A percentile compares a stretch with the other conserved stretches of the same genome.
Evolutionary conservation across 495 filamentous ascomycete species (phyloP).

Genomic region (Podospora comata): DNA sequence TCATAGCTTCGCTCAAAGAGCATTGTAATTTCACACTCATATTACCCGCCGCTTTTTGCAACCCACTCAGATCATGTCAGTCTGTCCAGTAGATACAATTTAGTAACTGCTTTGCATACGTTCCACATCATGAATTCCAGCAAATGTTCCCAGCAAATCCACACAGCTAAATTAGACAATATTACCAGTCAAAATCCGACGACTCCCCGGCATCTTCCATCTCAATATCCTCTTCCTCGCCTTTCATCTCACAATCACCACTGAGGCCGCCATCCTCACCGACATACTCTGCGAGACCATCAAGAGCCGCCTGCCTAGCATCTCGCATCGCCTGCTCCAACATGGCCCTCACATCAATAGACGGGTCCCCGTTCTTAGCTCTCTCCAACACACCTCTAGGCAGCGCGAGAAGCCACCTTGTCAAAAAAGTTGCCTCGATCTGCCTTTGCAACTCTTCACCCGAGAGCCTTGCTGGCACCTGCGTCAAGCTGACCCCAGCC

Average conservation of each 20-base stretch:
- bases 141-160: background rate
- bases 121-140: background rate
- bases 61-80: background rate
- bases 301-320: background rate
- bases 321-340: background rate
- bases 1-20: background rate
- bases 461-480: constrained; percentile 9
- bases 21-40: background rate
- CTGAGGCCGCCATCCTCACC: background rate
- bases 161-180: background rate
- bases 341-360: background rate
- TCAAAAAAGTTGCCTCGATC: constrained; percentile 18
- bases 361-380: background rate
- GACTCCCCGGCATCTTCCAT: background rate
- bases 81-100: background rate
- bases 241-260: background rate
- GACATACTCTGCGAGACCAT: background rate
- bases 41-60: background rate
- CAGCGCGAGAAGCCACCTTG: constrained; percentile 24
- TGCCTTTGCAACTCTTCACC: constrained; percentile 21
- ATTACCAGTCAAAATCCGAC: background rate
- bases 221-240: background rate
- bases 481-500: constrained; percentile 48
- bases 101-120: background rate
- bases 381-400: background rate